These are phyloP conservation scores for Neopestalotiopsis sp. DNA, from an alignment of 2,329 filamentous ascomycete species.

Conservation along the genomic window DNA sequence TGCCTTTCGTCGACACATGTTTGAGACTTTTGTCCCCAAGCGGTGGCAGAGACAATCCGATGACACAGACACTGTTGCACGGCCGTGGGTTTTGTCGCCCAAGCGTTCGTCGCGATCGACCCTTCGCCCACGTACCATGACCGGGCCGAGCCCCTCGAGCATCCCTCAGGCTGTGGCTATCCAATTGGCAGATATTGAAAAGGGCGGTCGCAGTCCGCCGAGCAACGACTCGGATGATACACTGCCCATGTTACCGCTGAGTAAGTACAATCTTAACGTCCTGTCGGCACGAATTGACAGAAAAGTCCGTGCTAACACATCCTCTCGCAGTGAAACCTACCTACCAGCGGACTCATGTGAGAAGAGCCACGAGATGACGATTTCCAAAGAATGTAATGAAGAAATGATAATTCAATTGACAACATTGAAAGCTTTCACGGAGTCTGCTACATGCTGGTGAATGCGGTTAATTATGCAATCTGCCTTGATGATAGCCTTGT, in stretches of 20 bases:
- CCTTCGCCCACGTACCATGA: not conserved
- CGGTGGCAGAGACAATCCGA: conserved; percentile 20
- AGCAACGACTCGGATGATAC: conserved; percentile 6
- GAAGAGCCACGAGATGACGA: not conserved
- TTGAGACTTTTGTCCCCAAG: conserved; percentile 26
- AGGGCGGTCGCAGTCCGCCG: not conserved
- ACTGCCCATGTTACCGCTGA: not conserved
- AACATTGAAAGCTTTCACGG: not conserved
- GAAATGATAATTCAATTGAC: not conserved
- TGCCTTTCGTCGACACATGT: conserved; percentile 36
- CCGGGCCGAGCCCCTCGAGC: not conserved
- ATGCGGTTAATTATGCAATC: no score
- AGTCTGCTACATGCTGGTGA: no score
- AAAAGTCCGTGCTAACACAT: not conserved
- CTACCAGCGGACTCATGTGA: not conserved
- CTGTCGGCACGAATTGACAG: not conserved
- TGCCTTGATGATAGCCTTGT: no score
- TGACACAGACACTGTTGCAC: not conserved
- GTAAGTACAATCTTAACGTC: not conserved
- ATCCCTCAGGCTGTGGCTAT: not conserved
- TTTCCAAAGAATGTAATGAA: not conserved
- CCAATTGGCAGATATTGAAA: not conserved
- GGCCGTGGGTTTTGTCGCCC: not conserved
- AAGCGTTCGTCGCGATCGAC: conserved; percentile 4
- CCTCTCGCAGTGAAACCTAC: not conserved